Base-by-base conservation (phyloP, 2,329 filamentous ascomycete species). In the Nakataea oryzae region DNA sequence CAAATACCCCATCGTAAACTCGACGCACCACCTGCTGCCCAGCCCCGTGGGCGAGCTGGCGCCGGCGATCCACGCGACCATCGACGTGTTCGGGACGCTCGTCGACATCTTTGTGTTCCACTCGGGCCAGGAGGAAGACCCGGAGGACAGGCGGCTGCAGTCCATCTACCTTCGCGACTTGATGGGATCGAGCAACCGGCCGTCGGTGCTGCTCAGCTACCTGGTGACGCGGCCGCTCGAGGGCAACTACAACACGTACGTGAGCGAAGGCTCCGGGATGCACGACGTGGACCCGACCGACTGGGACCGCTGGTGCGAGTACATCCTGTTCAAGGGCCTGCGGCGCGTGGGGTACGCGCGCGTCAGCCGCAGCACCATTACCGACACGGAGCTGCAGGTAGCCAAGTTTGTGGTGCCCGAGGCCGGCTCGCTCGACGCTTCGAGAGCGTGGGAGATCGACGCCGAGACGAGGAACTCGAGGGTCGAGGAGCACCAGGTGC, bases 231-330 rank as follows among this genome's bases (percentile, higher is more conserved):
- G 89, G 74, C 95, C 95, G 0, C 81, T 89, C 7, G 79, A 96
- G 77, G 95, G 95, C 65, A 99, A 99, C 73, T 99, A 99, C 79
- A 93, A 97, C 73, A 96, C 87, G 0, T 97, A 96, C 69, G 95
- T 97, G 28, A 91, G 91, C 62, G 83, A 91, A 61, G 79, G 79
- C 63, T 96, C 90, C 63, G 91, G 92, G 12, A 99, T 99, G 95
- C 87, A 90, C 70, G 95, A 99, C 70, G 95, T 99, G 59, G 95
- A 99, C 70, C 84, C 87, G 0, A 87, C 81, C 3, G 95, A 99
- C 73, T 96, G 92, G 92, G 95, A 99, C 74, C 82, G 95, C 62
- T 99, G 95, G 95, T 99, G 95, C 78, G 93, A 99, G 78, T 99
- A 99, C 75, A 97, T 99, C 67, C 78, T 99, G 29, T 99, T 91